Conservation (phyloP, 495 filamentous ascomycete species). For the Neurospora sp. region DNA sequence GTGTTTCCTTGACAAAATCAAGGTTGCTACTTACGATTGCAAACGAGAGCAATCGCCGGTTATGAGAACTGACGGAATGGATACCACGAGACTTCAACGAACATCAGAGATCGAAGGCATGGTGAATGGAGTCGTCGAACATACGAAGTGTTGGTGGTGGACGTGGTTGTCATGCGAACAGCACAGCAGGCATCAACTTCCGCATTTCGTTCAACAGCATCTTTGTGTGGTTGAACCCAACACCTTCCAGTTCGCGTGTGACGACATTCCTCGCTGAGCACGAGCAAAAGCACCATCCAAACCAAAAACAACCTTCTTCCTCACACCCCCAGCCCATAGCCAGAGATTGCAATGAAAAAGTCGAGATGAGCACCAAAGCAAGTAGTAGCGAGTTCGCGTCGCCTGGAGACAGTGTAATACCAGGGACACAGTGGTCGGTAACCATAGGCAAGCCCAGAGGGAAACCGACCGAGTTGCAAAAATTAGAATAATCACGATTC, state of each 20-base stretch:
- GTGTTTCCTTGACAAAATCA: not conserved
- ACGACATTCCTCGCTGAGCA: no score
- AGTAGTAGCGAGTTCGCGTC: slow-evolving; percentile 13
- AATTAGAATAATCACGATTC: slow-evolving; percentile 75
- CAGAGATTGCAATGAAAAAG: slow-evolving; percentile 21
- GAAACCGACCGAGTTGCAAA: slow-evolving; percentile 43
- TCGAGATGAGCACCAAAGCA: not conserved
- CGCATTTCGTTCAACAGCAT: not conserved
- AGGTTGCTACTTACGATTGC: not conserved
- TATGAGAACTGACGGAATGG: not conserved
- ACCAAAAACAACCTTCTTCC: slow-evolving; percentile 8
- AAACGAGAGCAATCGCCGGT: not conserved
- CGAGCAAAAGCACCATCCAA: not conserved
- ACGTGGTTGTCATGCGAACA: not conserved
- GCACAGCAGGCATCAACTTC: not conserved
- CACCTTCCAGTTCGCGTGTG: not conserved
- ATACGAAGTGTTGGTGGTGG: not conserved
- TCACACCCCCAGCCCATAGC: slow-evolving; percentile 17
- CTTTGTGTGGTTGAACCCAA: not conserved
- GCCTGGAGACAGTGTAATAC: slow-evolving; percentile 25
- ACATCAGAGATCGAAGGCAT: not conserved
- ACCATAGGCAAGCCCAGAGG: slow-evolving; percentile 40
- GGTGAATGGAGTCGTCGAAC: not conserved
- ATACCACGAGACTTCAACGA: not conserved
- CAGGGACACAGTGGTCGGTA: slow-evolving; percentile 19